A percentile compares a stretch with the other conserved stretches of the same genome.
Evolutionary conservation across 2,329 filamentous ascomycete species (phyloP).

Genomic region (Ophioceras dolichostomum): DNA sequence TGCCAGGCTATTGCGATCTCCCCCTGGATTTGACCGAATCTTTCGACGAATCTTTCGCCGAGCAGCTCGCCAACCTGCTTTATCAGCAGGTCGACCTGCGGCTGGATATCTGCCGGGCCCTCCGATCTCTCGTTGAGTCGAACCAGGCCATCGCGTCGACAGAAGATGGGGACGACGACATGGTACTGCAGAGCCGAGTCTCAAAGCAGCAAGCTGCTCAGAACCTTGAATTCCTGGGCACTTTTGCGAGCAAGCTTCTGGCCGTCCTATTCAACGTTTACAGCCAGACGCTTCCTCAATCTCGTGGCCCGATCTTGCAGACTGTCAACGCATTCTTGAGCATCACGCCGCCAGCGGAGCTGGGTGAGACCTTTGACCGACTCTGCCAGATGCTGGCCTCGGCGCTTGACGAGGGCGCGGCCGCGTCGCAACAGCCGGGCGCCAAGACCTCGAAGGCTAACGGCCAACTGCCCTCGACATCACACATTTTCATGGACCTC

Average conservation of each 20-base stretch:
- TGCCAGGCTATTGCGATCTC: slow-evolving; percentile 91
- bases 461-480: slow-evolving; percentile 77
- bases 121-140: slow-evolving; percentile 82
- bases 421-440: slow-evolving; percentile 9
- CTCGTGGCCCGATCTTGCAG: slow-evolving; percentile 78
- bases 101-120: slow-evolving; percentile 72
- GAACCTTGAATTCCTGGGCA: slow-evolving; percentile 71
- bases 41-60: slow-evolving; percentile 82
- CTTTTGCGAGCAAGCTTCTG: slow-evolving; percentile 76
- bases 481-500: slow-evolving; percentile 91
- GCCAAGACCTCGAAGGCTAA: slow-evolving; percentile 47
- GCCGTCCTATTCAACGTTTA: slow-evolving; percentile 99
- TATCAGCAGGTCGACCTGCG: slow-evolving; percentile 86
- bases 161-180: slow-evolving; percentile 54
- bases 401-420: slow-evolving; percentile 44
- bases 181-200: slow-evolving; percentile 68
- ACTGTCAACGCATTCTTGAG: slow-evolving; percentile 93
- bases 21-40: slow-evolving; percentile 65
- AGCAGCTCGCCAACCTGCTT: slow-evolving; percentile 79
- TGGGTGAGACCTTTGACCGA: slow-evolving; percentile 78
- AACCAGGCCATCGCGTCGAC: slow-evolving; percentile 70
- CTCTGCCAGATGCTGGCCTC: slow-evolving; percentile 74
- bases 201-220: slow-evolving; percentile 62
- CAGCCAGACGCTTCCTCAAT: slow-evolving; percentile 88
- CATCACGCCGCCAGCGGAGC: slow-evolving; percentile 65